phyloP scores from a whole-genome alignment of 2,329 filamentous ascomycete genomes.

The Aspergillus japonicus region DNA sequence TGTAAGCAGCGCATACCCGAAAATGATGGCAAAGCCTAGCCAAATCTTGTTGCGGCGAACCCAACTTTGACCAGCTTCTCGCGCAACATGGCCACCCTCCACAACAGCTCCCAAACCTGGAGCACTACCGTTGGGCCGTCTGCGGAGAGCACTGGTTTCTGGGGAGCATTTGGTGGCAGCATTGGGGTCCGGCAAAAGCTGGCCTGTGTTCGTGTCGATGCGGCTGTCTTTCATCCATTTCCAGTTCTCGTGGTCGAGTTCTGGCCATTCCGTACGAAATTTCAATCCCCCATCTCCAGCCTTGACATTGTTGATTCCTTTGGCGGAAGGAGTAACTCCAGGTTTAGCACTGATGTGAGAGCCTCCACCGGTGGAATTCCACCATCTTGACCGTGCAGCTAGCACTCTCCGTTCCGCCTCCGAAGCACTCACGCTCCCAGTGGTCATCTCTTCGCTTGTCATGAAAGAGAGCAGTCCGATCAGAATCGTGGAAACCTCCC shows the following conservation, averaged over 20 bases:
- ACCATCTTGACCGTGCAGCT: conserved; percentile 81
- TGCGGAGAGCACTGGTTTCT: conserved; percentile 63
- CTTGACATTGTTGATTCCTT: conserved; percentile 76
- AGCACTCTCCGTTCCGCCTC: conserved; percentile 75
- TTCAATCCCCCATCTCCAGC: conserved; percentile 89
- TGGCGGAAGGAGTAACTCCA: conserved; percentile 55
- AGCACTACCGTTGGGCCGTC: conserved; percentile 59
- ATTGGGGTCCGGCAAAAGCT: conserved; percentile 55
- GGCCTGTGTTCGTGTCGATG: conserved; percentile 75
- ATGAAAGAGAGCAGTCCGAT: conserved; percentile 95
- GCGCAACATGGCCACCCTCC: conserved; percentile 71
- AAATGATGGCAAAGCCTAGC: conserved; percentile 67
- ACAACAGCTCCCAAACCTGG: conserved; percentile 63
- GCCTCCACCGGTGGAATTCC: conserved; percentile 92
- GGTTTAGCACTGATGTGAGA: conserved; percentile 55
- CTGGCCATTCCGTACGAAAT: conserved; percentile 86
- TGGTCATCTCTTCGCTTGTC: conserved; percentile 99
- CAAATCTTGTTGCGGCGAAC: conserved; percentile 75
- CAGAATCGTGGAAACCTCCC: conserved; percentile 95
- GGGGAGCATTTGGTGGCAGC: conserved; percentile 58
- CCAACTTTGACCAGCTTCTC: conserved; percentile 81
- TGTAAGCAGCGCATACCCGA: conserved; percentile 80
- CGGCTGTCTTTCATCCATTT: conserved; percentile 83
- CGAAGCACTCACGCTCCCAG: conserved; percentile 77
- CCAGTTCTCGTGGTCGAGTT: conserved; percentile 85